phyloP scores from a whole-genome alignment of 805 yeast genomes.

The Saccharomycopsis malanga region DNA sequence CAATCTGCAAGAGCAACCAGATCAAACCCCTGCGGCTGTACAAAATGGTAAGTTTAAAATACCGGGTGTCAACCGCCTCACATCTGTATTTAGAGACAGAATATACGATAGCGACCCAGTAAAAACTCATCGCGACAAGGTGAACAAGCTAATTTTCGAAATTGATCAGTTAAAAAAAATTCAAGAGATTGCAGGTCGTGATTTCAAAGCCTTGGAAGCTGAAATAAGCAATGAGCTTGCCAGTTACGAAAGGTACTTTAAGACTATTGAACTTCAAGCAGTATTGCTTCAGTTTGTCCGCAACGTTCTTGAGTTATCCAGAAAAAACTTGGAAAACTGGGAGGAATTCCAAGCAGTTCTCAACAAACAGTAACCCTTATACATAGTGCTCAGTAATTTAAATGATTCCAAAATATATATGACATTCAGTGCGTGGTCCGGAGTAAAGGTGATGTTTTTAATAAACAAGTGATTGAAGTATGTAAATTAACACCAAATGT shows the following conservation, averaged over 20 bases:
- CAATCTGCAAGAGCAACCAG: background rate
- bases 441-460: no score
- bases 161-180: slow-evolving; percentile 16
- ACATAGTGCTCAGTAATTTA: background rate
- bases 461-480: no score
- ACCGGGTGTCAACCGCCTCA: slow-evolving; percentile 20
- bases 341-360: slow-evolving; percentile 14
- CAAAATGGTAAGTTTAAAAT: slow-evolving; percentile 12
- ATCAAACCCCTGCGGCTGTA: background rate
- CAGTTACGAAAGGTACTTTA: slow-evolving; percentile 17
- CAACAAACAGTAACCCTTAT: background rate
- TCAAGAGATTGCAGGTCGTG: slow-evolving; percentile 12
- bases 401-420: no score
- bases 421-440: no score
- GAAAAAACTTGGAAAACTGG: slow-evolving; percentile 21
- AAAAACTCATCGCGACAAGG: slow-evolving; percentile 19
- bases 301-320: slow-evolving; percentile 12
- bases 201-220: slow-evolving; percentile 12
- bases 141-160: slow-evolving; percentile 18
- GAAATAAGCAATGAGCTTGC: slow-evolving; percentile 14
- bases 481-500: no score
- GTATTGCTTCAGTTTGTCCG: slow-evolving; percentile 11
- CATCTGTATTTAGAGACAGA: slow-evolving; percentile 20
- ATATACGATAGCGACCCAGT: slow-evolving; percentile 22
- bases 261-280: slow-evolving; percentile 18